These are phyloP conservation scores for Dentipellis sp. DNA, from an alignment of 768 basidiomycete species.

Conservation along the genomic window DNA sequence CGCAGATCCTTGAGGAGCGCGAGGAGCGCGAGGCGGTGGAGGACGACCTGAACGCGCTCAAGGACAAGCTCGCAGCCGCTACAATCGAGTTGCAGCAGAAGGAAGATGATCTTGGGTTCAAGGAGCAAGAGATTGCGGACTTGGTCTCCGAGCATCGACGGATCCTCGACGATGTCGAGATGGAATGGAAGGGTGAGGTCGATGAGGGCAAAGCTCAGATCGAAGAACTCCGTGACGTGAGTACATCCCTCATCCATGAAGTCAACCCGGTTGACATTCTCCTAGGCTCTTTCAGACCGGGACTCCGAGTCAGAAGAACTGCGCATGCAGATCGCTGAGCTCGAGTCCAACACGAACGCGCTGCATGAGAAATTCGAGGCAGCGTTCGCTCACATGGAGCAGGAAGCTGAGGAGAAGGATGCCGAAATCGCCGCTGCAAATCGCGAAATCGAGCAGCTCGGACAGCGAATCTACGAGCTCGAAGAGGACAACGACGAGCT, in stretches of 20 bases:
- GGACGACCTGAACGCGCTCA: conserved; percentile 61
- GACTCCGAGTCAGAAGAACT: conserved; percentile 73
- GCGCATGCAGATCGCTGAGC: conserved; percentile 62
- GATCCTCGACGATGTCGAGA: conserved; percentile 65
- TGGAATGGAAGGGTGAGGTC: conserved; percentile 84
- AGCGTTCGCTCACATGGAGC: conserved; percentile 66
- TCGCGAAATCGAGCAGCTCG: conserved; percentile 69
- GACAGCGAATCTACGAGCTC: conserved; percentile 68
- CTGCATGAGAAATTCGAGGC: conserved; percentile 68
- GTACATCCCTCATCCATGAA: conserved; percentile 13
- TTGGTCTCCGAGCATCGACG: conserved; percentile 64
- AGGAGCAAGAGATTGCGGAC: conserved; percentile 70
- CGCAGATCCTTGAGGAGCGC: conserved; percentile 57
- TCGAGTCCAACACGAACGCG: conserved; percentile 63
- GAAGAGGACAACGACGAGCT: conserved; percentile 81
- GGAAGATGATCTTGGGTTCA: conserved; percentile 80
- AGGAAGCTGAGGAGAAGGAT: conserved; percentile 73
- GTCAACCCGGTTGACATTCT: neutral
- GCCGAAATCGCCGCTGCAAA: conserved; percentile 65
- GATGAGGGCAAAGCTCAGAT: conserved; percentile 71
- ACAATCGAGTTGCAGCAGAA: conserved; percentile 79
- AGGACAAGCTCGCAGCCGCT: conserved; percentile 71
- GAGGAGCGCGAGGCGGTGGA: conserved; percentile 76
- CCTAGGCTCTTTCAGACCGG: conserved; percentile 65
- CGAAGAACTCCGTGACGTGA: conserved; percentile 70